Evolutionary conservation across 352 stramenopile genomes (phyloP).

Genomic region (Pythium angustatum): DNA sequence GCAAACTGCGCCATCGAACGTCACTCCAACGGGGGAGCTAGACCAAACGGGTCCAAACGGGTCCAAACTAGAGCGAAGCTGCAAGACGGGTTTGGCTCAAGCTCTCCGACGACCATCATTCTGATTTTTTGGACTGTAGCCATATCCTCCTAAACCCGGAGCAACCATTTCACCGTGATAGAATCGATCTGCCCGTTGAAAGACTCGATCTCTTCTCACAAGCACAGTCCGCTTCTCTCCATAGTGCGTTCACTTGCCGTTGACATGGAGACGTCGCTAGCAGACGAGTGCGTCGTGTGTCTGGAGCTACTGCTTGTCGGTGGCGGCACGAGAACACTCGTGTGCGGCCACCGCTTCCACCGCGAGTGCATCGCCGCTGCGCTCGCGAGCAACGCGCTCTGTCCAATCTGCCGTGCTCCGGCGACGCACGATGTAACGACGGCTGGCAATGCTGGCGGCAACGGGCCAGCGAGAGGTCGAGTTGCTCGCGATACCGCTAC

Average conservation of each 20-base stretch:
- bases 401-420: too few relatives aligned
- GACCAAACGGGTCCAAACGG: not conserved
- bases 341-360: not conserved
- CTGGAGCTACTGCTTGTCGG: not conserved
- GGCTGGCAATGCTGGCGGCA: too few relatives aligned
- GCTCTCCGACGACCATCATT: not conserved
- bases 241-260: too few relatives aligned
- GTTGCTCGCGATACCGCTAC: too few relatives aligned
- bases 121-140: not conserved
- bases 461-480: too few relatives aligned
- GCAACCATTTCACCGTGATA: too few relatives aligned
- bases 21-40: conserved; percentile 1
- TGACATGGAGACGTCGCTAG: not conserved
- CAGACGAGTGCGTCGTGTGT: not conserved
- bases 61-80: not conserved
- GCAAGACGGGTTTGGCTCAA: not conserved
- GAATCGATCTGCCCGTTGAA: too few relatives aligned
- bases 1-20: too few relatives aligned
- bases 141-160: conserved; percentile 8
- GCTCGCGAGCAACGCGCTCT: not conserved
- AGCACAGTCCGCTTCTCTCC: too few relatives aligned
- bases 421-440: too few relatives aligned
- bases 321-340: not conserved
- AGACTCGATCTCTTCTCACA: too few relatives aligned
- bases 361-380: not conserved